Percentiles rank a stretch among this genome's conserved stretches.
phyloP scores from a whole-genome alignment of 129 eudicot species.

The Sambucus nigra region DNA sequence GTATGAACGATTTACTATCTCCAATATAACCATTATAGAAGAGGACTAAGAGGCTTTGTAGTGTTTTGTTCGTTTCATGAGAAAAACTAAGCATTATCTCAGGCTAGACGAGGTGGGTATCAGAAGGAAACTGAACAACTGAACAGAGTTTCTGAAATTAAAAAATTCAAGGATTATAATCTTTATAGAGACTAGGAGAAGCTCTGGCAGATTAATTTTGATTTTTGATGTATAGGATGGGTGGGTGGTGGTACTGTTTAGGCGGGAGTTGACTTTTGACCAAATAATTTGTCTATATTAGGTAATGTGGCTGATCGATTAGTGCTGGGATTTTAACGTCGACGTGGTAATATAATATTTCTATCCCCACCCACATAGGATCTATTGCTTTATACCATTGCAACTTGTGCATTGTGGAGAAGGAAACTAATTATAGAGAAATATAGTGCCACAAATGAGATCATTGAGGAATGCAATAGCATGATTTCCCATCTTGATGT shows the following conservation, averaged over 20 bases:
- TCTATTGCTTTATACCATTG: conserved; percentile 63
- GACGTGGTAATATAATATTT: conserved; percentile 59
- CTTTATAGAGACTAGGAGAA: conserved; percentile 65
- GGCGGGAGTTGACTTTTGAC: conserved; percentile 66
- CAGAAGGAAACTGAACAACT: conserved; percentile 59
- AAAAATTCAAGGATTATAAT: conserved; percentile 59
- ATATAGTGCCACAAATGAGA: conserved; percentile 80
- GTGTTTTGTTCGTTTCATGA: conserved; percentile 91
- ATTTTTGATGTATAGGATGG: conserved; percentile 74
- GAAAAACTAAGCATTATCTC: conserved; percentile 71
- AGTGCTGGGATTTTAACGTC: conserved; percentile 61
- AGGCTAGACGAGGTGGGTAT: conserved; percentile 92
- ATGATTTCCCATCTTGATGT: conserved; percentile 89
- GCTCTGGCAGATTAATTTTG: conserved; percentile 75
- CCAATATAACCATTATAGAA: conserved; percentile 55
- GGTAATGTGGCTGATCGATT: conserved; percentile 79
- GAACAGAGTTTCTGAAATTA: conserved; percentile 57
- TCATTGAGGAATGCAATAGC: conserved; percentile 71
- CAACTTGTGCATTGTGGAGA: conserved; percentile 70
- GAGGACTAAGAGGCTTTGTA: conserved; percentile 80
- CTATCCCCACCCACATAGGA: conserved; percentile 81
- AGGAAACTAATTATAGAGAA: conserved; percentile 71
- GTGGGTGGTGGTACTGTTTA: conserved; percentile 85
- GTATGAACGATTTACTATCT: conserved; percentile 87
- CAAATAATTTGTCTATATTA: conserved; percentile 85